Evolutionary conservation across 2,329 filamentous ascomycete species (phyloP), one percentile per base, ranked within the genome.

Genomic region (Colletotrichum shisoi): DNA sequence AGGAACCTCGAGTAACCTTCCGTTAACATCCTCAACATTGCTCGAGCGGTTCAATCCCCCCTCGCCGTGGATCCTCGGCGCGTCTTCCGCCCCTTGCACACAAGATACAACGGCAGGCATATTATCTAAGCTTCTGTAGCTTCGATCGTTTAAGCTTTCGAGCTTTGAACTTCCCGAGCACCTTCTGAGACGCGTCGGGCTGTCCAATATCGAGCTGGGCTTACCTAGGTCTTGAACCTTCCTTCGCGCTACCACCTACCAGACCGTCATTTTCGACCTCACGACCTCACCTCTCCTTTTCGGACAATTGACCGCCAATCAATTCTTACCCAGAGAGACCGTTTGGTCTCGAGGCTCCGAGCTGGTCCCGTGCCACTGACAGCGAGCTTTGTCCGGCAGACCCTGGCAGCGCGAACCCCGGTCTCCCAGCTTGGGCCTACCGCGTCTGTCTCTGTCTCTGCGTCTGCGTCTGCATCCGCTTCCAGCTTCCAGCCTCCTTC

Each of bases 171-270:
- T 34, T 60, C 19, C 62, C 56, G 56, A 56, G 49, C 56, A 58
- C 61, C 54, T 56, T 65, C 61, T 60, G 62, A 68, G 65, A 68
- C 65, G 65, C 65, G 65, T 68, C 64, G 53, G 60, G 42, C 37
- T 54, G 11, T 56, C 34, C 52, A n/a, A 53, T 40, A 24, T 31
- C 65, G 27, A 60, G 61, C 61, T 60, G 9, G 31, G 31, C 31
- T 34, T 34, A 34, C 31, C 31, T 60, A 48, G 61, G 54, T 54
- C 61, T 19, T 34, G 64, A 54, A 31, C 63, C 58, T 62, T 62
- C 31, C 27, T 13, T 62, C 42, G 24, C 52, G 34, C 61, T 34
- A 40, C 62, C 56, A 34, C 39, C 39, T 39, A 34, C 46, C 13
- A 61, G 40, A 17, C 39, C 21, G 27, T 39, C 15, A 49, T 46